Percentiles rank a stretch among this genome's conserved stretches.
Conservation (phyloP, 2,329 filamentous ascomycete genomes). For the Podosphaera xanthii region DNA sequence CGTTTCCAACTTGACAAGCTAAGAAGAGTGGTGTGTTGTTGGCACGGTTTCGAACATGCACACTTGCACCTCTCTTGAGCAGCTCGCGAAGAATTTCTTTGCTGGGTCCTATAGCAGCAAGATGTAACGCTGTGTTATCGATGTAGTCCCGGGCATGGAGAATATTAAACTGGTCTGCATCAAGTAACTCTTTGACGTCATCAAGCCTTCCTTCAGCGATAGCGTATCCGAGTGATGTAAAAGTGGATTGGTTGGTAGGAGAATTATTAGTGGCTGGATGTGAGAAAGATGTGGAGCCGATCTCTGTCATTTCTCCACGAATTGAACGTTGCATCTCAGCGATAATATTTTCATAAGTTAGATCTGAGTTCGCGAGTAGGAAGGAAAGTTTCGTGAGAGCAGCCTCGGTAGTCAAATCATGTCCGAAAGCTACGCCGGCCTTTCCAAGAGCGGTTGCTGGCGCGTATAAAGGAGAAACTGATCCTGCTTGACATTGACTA, state of each 20-base stretch:
- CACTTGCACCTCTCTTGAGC: constrained; percentile 37
- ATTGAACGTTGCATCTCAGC: constrained; percentile 37
- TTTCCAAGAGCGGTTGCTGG: constrained; percentile 36
- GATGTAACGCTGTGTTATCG: constrained; percentile 19
- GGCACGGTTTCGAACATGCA: constrained; percentile 40
- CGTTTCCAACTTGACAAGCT: constrained; percentile 32
- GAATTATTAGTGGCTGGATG: constrained; percentile 23
- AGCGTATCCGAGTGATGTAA: constrained; percentile 38
- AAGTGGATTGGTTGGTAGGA: constrained; percentile 24
- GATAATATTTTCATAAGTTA: constrained; percentile 33
- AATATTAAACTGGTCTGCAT: constrained; percentile 12
- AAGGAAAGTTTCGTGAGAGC: constrained; percentile 16
- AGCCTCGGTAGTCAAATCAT: constrained; percentile 42
- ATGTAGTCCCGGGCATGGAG: constrained; percentile 18
- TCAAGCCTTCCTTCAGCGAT: constrained; percentile 35
- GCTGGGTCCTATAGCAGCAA: constrained; percentile 21
- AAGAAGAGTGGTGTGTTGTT: constrained; percentile 44
- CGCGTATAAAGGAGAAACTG: constrained; percentile 33
- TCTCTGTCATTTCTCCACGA: constrained; percentile 40
- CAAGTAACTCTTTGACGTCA: constrained; percentile 13
- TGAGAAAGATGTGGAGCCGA: constrained; percentile 24
- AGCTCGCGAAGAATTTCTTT: constrained; percentile 34
- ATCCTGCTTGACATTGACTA: constrained; percentile 36
- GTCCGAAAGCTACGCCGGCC: constrained; percentile 45
- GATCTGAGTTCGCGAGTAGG: constrained; percentile 34